Evolutionary conservation across 768 basidiomycete genomes (phyloP).

Genomic region (Rhizopogon rudus): DNA sequence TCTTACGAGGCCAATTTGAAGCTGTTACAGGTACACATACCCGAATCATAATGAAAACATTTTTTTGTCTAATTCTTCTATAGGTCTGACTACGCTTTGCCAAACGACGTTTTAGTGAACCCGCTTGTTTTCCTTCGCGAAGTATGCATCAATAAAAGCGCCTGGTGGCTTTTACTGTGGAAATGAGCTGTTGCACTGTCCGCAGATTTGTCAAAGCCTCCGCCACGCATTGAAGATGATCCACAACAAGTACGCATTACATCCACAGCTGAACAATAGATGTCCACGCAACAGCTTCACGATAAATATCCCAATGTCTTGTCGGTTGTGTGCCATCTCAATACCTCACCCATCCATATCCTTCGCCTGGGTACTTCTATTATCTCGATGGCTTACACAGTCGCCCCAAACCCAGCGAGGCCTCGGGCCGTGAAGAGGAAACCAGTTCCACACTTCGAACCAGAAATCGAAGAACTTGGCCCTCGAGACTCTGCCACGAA

Average conservation of each 20-base stretch:
- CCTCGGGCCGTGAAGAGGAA: neutral
- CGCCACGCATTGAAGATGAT: no score
- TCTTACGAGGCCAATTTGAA: no score
- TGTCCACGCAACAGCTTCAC: neutral
- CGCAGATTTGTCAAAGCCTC: neutral
- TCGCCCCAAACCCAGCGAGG: neutral
- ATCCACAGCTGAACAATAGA: neutral
- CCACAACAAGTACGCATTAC: neutral
- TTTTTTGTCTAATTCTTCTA: no score
- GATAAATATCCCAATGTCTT: neutral
- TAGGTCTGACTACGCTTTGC: no score
- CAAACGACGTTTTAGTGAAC: neutral
- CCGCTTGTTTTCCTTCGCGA: no score
- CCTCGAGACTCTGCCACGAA: slow-evolving; percentile 3
- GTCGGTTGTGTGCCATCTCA: neutral
- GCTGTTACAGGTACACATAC: no score
- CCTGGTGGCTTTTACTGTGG: neutral
- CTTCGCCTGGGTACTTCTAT: no score
- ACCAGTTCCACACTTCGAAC: neutral
- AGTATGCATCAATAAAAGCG: neutral
- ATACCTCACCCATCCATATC: neutral
- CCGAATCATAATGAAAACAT: neutral
- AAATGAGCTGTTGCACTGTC: neutral
- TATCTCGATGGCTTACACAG: neutral
- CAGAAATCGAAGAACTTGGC: neutral